Base-by-base conservation (phyloP, 768 basidiomycete species). In the Naganishia friedmannii region DNA sequence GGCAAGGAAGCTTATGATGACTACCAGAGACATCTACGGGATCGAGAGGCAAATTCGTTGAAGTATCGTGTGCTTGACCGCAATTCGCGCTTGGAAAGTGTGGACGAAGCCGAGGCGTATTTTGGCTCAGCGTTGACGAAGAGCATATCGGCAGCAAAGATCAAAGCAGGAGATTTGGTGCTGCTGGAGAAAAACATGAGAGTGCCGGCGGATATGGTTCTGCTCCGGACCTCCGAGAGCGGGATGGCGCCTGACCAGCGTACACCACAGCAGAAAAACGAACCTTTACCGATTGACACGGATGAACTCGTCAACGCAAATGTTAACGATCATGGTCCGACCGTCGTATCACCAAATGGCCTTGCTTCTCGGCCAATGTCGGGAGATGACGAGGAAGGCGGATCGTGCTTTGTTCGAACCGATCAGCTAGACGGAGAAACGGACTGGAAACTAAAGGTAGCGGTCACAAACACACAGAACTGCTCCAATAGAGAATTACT, bases 1-100 rank as follows among this genome's bases (percentile, higher is more conserved):
- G 95, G 95, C 26, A 99, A 99, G 80, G 96, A 99, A 82, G 96
- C 96, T 2, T 95, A 93, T 77, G 96, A 99, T 79, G 95, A 99
- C 83, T 97, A 96, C 84, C 90, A 92, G 77, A 91, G 95, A 29
- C 86, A 94, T 76, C 86, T 89, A 10, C 88, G 96, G 57, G 96
- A 98, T 81, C 86, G 87, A 51, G 93, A 97, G 80, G 93, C 96
- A 68, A 99, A 99, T 78, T 96, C 93, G 0, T 89, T 91, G 70
- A 89, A 88, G 73, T 98, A 97, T 80, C 86, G 90, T 67, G 85
- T 91, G 66, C 85, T 97, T n/a, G 87, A 89, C 67, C 85, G 86
- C 82, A 73, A 74, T 17, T 34, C 65, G 46, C 69, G 74, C 57
- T 53, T 56, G 19, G 39, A 45, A 21, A 39, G 57, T 29, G 15